phyloP scores from a whole-genome alignment of 768 basidiomycete genomes.

The Russula virescens region DNA sequence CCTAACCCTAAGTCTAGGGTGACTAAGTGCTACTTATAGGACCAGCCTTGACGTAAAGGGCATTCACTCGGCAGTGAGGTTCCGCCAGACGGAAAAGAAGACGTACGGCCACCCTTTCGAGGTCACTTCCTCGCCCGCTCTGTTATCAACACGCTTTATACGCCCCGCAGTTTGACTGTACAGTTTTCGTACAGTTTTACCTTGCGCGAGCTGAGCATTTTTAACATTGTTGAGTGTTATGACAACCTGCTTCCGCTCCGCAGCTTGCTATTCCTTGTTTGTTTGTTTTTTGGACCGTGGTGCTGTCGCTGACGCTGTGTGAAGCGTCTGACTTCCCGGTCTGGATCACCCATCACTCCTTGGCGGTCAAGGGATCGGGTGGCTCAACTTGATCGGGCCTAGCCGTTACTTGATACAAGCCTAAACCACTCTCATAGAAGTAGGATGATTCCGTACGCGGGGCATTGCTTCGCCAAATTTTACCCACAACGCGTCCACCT shows the following conservation, averaged over 20 bases:
- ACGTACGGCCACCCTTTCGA: not conserved
- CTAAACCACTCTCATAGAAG: not conserved
- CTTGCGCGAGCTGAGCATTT: not conserved
- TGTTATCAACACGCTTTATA: not conserved
- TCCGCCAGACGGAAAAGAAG: constrained; percentile 4
- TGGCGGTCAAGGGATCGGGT: not conserved
- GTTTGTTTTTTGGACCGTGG: no score
- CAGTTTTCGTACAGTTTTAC: not conserved
- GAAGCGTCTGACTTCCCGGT: not conserved
- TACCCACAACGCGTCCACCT: constrained; percentile 8
- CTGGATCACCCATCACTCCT: not conserved
- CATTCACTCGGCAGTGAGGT: not conserved
- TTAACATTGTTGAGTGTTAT: not conserved
- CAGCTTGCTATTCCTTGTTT: not conserved
- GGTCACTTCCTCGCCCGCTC: constrained; percentile 2
- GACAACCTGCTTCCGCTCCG: not conserved
- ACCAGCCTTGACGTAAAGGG: constrained; percentile 15
- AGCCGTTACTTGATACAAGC: constrained; percentile 1
- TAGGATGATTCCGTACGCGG: not conserved
- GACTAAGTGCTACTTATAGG: constrained; percentile 2
- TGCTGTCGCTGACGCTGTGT: not conserved
- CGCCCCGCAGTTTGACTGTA: not conserved
- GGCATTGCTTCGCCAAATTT: constrained; percentile 15
- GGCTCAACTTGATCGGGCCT: not conserved
- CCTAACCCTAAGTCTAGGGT: not conserved